Base-by-base conservation (phyloP, 441 rosid species). In the Gossypium aridum region DNA sequence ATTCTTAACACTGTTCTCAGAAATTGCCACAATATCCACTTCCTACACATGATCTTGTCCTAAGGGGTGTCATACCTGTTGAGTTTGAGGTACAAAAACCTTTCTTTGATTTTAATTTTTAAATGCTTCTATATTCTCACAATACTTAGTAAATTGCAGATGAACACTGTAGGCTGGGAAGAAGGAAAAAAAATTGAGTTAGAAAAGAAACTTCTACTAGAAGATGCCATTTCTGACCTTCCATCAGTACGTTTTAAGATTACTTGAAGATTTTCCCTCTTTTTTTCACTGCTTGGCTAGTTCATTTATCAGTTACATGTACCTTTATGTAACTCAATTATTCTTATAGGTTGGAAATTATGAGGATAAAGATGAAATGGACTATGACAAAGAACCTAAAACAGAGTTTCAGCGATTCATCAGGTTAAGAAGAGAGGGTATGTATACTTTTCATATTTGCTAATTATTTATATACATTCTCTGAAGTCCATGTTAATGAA, bases 31-130 rank as follows among this genome's bases (percentile, higher is more conserved):
- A 77, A 7, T 94, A 80, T 65, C 91, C 98, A 2, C 87, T 86
- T 64, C 98, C 98, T 16, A 94, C 96, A 1, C 96, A 94, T 81
- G 89, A 92, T 81, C 88, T 89, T 51, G 80, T 85, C n/a, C 59
- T 78, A 3, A 83, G 93, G 75, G 96, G 94, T 16, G 75, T 67
- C 20, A 77, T 82, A n/a, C 97, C 97, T 12, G 8, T 57, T 6
- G 87, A 88, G 62, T 94, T 94, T 82, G 88, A 86, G 89, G 97
- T 92, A 84, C 23, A 70, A 0, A 19, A 9, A 12, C 17, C 12
- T 45, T 25, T 60, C 39, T 31, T 7, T 70, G 19, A 25, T 7
- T 25, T 31, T 51, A 39, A 3, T 26, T 70, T 34, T 28, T 59
- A 19, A 63, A 43, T 17, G 7, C 4, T 54, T 53, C 51, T n/a